Base-by-base conservation (phyloP, 345 rosid species). In the Jatropha curcas region DNA sequence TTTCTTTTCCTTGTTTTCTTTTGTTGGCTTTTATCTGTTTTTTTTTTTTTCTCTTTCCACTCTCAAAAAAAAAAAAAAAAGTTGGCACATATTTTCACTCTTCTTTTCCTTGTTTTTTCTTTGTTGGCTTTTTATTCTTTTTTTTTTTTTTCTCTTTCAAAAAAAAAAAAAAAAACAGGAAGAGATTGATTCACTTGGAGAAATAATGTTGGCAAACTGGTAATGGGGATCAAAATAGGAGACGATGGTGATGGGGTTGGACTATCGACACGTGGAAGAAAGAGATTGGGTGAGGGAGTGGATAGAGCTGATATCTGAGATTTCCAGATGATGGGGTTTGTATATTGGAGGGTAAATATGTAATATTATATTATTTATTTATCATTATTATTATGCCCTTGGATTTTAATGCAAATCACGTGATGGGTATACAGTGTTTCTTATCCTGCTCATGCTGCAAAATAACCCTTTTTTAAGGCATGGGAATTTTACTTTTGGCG, bases 221-320 rank as follows among this genome's bases (percentile, higher is more conserved):
- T n/a, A n/a, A n/a, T n/a, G n/a, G n/a, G n/a, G n/a, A n/a, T n/a
- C n/a, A 5, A 17, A 3, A 57, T 17, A 57, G 0, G 4, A 0
- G 20, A 39, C 24, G 86, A 81, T 46, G 68, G 68, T 22, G 78
- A 71, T 37, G 45, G 33, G 64, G 76, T 53, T 20, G 46, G 70
- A 66, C 74, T 74, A 12, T 77, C 6, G 67, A 80, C 86, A 87
- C 86, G 85, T 82, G 90, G 84, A 50, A 8, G 1, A 2, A 3
- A 2, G 0, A 3, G 74, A 81, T 84, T 87, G 93, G 89, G 0
- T 22, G 56, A 24, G 4, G 0, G 14, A 10, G 63, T 43, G 79
- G 90, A 86, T 89, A 80, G 80, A 79, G 82, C 61, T 80, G 87
- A 76, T 81, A 84, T 84, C 90, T 73, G 11, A 70, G 91, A 85